These are phyloP conservation scores for Leccinellum luteum DNA, from an alignment of 768 basidiomycete species.

Conservation along the genomic window DNA sequence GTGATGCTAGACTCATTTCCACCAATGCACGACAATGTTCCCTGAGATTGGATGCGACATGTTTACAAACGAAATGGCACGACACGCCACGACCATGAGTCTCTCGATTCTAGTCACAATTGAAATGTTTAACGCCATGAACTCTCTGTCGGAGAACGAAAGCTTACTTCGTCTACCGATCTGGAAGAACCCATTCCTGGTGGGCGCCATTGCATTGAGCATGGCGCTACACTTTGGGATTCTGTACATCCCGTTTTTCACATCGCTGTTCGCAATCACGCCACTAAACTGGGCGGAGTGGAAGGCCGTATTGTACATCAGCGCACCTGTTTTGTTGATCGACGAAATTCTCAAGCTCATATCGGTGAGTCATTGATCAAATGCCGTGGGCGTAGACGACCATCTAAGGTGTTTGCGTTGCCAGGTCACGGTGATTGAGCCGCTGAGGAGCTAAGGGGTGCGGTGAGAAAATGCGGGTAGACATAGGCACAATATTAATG, in stretches of 20 bases:
- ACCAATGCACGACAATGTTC: conserved; percentile 81
- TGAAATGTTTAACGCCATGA: conserved; percentile 98
- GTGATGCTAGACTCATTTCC: conserved; percentile 81
- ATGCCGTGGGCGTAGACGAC: not conserved
- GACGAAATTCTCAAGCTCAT: conserved; percentile 90
- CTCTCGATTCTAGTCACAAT: conserved; percentile 94
- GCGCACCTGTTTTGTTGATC: conserved; percentile 82
- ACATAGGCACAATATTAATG: not conserved
- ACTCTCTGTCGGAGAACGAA: conserved; percentile 97
- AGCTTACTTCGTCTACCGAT: conserved; percentile 83
- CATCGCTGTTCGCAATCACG: conserved; percentile 84
- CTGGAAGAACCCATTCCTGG: conserved; percentile 94
- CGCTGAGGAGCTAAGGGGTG: conserved; percentile 46
- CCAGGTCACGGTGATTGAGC: conserved; percentile 57
- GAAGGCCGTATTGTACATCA: conserved; percentile 87
- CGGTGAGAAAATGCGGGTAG: not conserved
- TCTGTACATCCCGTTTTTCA: conserved; percentile 96
- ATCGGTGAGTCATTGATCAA: conserved; percentile 47
- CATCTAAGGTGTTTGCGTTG: not conserved
- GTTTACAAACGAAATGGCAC: conserved; percentile 87
- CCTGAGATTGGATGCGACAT: conserved; percentile 93
- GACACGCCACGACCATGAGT: conserved; percentile 92
- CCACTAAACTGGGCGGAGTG: conserved; percentile 95
- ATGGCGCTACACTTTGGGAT: conserved; percentile 95
- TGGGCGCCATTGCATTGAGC: conserved; percentile 83